phyloP scores from a whole-genome alignment of 192 early-diverging fungal genomes.

The Phlyctochytrium bullatum region DNA sequence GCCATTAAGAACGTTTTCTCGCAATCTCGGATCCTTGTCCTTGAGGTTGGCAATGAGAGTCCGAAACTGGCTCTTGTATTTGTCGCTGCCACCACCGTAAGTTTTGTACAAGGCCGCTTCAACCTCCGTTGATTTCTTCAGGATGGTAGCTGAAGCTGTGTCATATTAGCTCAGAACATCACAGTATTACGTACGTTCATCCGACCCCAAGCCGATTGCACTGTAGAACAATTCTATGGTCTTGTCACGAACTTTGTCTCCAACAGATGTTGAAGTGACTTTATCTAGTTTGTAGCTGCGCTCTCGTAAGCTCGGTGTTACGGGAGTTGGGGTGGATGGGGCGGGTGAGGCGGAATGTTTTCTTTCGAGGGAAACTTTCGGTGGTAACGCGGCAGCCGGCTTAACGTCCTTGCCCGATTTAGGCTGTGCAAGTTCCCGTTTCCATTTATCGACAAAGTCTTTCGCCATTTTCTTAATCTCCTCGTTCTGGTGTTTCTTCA shows the following conservation, averaged over 20 bases:
- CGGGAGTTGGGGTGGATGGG: not conserved
- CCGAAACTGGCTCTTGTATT: conserved; percentile 27
- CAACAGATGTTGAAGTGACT: not conserved
- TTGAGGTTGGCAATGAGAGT: conserved; percentile 24
- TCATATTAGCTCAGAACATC: not conserved
- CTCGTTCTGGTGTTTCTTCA: conserved; percentile 6
- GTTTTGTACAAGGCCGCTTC: conserved; percentile 17
- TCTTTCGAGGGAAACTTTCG: not conserved
- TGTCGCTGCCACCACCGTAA: conserved; percentile 11
- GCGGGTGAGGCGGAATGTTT: conserved; percentile 1
- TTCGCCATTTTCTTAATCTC: not conserved
- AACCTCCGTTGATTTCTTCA: conserved; percentile 17
- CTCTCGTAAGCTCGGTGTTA: conserved; percentile 6
- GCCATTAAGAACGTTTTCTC: conserved; percentile 9
- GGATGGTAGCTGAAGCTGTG: conserved; percentile 8
- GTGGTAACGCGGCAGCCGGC: conserved; percentile 2
- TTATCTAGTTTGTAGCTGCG: conserved; percentile 4
- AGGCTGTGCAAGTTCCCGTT: not conserved
- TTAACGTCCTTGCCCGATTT: not conserved
- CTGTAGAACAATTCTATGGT: conserved; percentile 15
- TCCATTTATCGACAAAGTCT: not conserved
- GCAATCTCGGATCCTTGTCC: conserved; percentile 20
- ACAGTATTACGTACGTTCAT: conserved; percentile 6
- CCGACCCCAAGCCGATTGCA: conserved; percentile 14
- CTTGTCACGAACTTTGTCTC: conserved; percentile 23